Evolutionary conservation across 129 eudicot genomes (phyloP), one percentile per base, ranked within the genome.

Genomic region (Helianthus tuberosus): DNA sequence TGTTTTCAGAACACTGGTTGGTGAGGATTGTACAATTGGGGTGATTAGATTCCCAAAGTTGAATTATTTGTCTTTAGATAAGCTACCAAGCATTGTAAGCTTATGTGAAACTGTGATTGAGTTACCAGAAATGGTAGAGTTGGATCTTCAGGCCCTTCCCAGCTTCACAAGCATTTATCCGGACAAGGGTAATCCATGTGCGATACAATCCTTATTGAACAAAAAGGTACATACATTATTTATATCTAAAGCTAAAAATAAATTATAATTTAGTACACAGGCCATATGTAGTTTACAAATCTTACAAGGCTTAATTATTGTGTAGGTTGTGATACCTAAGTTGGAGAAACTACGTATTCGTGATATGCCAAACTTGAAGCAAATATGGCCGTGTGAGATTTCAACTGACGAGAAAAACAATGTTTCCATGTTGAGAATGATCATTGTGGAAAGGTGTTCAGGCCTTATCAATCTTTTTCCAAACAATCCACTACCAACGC

Each of bases 391-490:
- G 1, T 64, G 69, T 17, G 14, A 64, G n/a, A 38, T 39, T 8
- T 35, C 49, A 38, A 39, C 50, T 7, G 15, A 0, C 0, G 69
- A 41, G 32, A 41, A 16, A 64, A 16, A 38, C 16, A 41, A 16
- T 7, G 52, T 9, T 41, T 39, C n/a, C n/a, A 9, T 65, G n/a
- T 10, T 65, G 35, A 65, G 29, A 65, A 0, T 16, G 36, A 65
- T 65, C 4, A 5, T 0, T 0, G 51, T 65, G 32, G 3, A 8
- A n/a, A 2, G 17, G 1, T 65, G 70, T 17, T 8, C 15, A 3
- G 17, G 9, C 8, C 70, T 65, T 65, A 2, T 8, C 1, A 65
- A 65, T 65, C 35, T 65, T 15, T 65, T 65, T 65, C 70, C 70
- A 15, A 16, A 1, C 4, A 41, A 43, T 16, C 70, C 70, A 10